phyloP scores from a whole-genome alignment of 192 early-diverging fungal genomes.

The Ambispora gerdemannii region DNA sequence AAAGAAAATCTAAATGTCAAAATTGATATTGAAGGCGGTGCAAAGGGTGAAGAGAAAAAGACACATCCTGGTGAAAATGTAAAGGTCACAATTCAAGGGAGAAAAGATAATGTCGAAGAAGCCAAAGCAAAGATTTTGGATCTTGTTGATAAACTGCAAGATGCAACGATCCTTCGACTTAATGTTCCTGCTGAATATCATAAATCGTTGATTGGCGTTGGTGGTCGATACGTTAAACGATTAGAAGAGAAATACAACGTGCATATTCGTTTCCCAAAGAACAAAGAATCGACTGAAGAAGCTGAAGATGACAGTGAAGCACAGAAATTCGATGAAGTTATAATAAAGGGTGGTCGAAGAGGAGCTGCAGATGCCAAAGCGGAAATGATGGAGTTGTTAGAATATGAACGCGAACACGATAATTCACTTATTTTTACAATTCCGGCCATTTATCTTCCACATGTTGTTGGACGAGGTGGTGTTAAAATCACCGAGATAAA shows the following conservation, averaged over 20 bases:
- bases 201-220: constrained; percentile 66
- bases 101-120: constrained; percentile 68
- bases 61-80: constrained; percentile 43
- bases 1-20: constrained; percentile 73
- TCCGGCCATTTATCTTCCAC: constrained; percentile 62
- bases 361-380: constrained; percentile 75
- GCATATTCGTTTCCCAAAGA: constrained; percentile 66
- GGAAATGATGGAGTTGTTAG: constrained; percentile 79
- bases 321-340: constrained; percentile 63
- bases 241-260: constrained; percentile 77
- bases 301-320: constrained; percentile 52
- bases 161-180: constrained; percentile 57
- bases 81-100: constrained; percentile 75
- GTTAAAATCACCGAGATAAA: constrained; percentile 72
- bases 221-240: constrained; percentile 66
- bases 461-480: constrained; percentile 77
- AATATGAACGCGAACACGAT: constrained; percentile 77
- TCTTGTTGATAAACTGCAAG: constrained; percentile 63
- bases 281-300: constrained; percentile 35
- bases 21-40: constrained; percentile 59
- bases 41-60: constrained; percentile 39
- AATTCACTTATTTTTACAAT: constrained; percentile 63
- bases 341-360: constrained; percentile 79
- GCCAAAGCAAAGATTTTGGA: constrained; percentile 68
- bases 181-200: constrained; percentile 62